Evolutionary conservation across 2,329 filamentous ascomycete genomes (phyloP).

Genomic region (Septoria petroselini): DNA sequence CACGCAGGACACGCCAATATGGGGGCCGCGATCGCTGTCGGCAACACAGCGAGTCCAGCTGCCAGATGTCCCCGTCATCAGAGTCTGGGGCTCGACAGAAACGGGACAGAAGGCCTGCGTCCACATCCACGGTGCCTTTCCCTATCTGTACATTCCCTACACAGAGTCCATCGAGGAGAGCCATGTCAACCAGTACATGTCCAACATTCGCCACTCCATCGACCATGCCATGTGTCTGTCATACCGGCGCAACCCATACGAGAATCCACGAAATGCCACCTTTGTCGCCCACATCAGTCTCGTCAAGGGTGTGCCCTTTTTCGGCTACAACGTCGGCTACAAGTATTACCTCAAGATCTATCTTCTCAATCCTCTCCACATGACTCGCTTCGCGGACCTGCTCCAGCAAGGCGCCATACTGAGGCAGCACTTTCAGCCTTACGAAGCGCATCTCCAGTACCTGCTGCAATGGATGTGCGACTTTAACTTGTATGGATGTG

Average conservation of each 20-base stretch:
- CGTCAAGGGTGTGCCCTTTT: conserved; percentile 92
- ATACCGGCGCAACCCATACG: conserved; percentile 72
- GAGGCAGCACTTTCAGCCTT: conserved; percentile 80
- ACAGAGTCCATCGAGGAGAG: conserved; percentile 28
- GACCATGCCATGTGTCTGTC: conserved; percentile 85
- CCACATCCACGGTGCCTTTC: conserved; percentile 92
- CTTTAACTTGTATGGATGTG: conserved; percentile 94
- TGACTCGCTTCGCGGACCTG: conserved; percentile 83
- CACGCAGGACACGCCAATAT: conserved; percentile 73
- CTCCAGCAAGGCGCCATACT: conserved; percentile 84
- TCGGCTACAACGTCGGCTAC: conserved; percentile 92
- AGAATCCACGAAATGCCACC: conserved; percentile 57
- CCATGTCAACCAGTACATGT: conserved; percentile 71
- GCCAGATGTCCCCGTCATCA: conserved; percentile 78
- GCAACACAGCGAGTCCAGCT: conserved; percentile 58
- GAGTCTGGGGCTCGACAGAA: conserved; percentile 88
- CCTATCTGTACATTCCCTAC: conserved; percentile 75
- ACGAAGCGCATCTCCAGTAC: conserved; percentile 90
- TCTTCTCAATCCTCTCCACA: conserved; percentile 79
- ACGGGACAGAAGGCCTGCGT: conserved; percentile 94
- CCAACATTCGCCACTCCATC: conserved; percentile 76
- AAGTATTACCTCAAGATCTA: conserved; percentile 92
- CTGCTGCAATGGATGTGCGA: conserved; percentile 97
- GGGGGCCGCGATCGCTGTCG: conserved; percentile 53
- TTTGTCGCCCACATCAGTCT: conserved; percentile 89